Conservation (phyloP, 176 grass and related monocot genomes). For the Avena eriantha region DNA sequence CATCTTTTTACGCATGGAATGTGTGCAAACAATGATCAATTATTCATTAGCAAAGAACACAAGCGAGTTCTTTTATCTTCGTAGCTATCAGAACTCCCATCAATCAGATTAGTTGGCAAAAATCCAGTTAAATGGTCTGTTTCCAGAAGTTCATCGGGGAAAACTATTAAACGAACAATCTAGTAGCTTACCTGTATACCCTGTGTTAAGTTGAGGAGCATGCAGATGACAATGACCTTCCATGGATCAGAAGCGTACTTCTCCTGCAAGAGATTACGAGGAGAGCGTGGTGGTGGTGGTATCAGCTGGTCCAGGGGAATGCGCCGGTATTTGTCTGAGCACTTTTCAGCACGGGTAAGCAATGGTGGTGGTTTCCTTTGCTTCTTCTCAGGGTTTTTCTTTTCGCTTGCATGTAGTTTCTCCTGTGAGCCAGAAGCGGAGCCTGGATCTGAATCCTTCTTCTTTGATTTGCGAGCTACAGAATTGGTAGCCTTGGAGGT, state of each 20-base stretch:
- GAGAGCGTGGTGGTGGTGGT: slow-evolving; percentile 18
- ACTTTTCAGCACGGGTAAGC: slow-evolving; percentile 28
- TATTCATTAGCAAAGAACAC: slow-evolving; percentile 3
- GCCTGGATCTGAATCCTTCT: background rate
- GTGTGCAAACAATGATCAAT: background rate
- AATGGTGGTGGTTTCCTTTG: background rate
- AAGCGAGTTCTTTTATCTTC: background rate
- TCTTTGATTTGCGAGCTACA: slow-evolving; percentile 9
- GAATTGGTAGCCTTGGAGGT: slow-evolving; percentile 22
- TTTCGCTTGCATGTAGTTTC: background rate
- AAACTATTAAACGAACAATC: background rate
- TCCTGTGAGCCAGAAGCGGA: slow-evolving; percentile 30
- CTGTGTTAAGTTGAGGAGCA: slow-evolving; percentile 45
- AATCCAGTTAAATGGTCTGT: background rate
- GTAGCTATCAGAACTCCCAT: background rate
- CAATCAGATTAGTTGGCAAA: slow-evolving; percentile 1
- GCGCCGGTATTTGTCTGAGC: slow-evolving; percentile 36
- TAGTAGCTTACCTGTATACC: slow-evolving; percentile 39
- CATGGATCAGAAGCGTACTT: slow-evolving; percentile 48
- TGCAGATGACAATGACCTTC: slow-evolving; percentile 57
- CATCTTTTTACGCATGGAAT: slow-evolving; percentile 6
- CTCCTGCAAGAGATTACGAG: slow-evolving; percentile 48
- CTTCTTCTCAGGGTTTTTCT: slow-evolving; percentile 6
- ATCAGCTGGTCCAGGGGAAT: slow-evolving; percentile 42
- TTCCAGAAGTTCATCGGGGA: background rate